Conservation (phyloP, 2,329 filamentous ascomycete species). For the Pyricularia pennisetigena region DNA sequence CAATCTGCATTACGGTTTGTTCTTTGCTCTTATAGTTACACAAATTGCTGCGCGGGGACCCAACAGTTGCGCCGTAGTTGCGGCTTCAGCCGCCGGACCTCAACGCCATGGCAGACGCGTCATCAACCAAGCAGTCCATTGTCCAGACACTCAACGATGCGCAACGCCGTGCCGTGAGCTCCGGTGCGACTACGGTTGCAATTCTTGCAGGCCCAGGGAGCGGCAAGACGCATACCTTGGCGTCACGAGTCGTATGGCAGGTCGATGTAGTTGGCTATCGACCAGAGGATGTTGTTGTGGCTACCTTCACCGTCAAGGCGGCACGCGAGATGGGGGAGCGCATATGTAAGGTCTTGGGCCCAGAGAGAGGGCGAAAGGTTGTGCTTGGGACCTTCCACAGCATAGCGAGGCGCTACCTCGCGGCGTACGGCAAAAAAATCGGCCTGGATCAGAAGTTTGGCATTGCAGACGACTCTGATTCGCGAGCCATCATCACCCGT, state of each 20-base stretch:
- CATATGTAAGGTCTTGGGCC: constrained; percentile 71
- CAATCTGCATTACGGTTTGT: neutral
- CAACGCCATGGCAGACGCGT: constrained; percentile 7
- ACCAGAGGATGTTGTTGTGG: constrained; percentile 85
- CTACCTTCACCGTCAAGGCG: constrained; percentile 95
- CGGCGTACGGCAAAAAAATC: constrained; percentile 75
- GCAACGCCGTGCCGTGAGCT: constrained; percentile 46
- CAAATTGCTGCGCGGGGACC: neutral
- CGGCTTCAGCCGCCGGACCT: neutral
- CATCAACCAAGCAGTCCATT: constrained; percentile 19
- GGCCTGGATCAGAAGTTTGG: constrained; percentile 76
- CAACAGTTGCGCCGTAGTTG: neutral
- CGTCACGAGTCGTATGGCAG: constrained; percentile 83
- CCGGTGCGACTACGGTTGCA: constrained; percentile 44
- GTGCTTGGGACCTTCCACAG: constrained; percentile 93
- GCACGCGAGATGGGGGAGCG: constrained; percentile 88
- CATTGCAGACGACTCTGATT: constrained; percentile 81
- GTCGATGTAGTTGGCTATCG: constrained; percentile 60
- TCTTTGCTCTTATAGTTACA: neutral
- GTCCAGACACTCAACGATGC: constrained; percentile 43
- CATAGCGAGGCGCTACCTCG: constrained; percentile 76
- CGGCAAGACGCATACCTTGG: constrained; percentile 93
- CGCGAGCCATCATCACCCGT: constrained; percentile 66
- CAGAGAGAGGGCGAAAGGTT: constrained; percentile 63
- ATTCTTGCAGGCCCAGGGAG: constrained; percentile 60